Base-by-base conservation (phyloP, 305 asterid species). In the Fraxinus albicans region DNA sequence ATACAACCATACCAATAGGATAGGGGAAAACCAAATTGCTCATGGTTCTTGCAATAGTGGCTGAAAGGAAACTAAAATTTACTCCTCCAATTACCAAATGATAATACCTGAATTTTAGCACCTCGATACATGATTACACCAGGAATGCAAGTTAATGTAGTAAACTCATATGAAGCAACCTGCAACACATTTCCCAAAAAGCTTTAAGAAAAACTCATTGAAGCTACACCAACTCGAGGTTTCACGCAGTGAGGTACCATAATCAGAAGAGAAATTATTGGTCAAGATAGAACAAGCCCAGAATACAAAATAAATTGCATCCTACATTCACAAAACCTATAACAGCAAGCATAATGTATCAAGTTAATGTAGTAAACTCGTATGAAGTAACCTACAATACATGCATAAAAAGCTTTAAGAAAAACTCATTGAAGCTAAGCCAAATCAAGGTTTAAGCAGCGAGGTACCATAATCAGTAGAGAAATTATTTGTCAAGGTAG, bases 91-190 rank as follows among this genome's bases (percentile, higher is more conserved):
- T 19, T 44, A 44, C 53, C 4, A 44, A 10, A 44, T 44, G 53
- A 69, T 50, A 74, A 50, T 88, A 96, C 99, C 99, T 96, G 99
- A 84, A 96, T 86, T 91, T 96, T 94, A 85, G 99, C 99, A 80
- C 98, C 98, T 63, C 98, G 92, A 79, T 96, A 96, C 13, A 91
- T 89, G 79, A 96, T 96, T 3, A 96, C 99, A 83, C 98, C 99
- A 85, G 99, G 99, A 89, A 94, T 96, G 92, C 99, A 94, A 86
- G 99, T 96, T 85, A 96, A 88, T 80, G 99, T 96, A 31, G 98
- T 96, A 86, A 96, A 96, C 80, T 96, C 99, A 67, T 96, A 94
- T 47, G 99, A 96, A 83, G 99, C 98, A 87, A 96, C 99, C 99
- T 96, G 93, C 78, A 88, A 77, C 84, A 83, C 70, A 77, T 34